Evolutionary conservation across 164 flowering plant genomes (phyloP), one percentile per base, ranked within the genome.

Genomic region (Malania oleifera): DNA sequence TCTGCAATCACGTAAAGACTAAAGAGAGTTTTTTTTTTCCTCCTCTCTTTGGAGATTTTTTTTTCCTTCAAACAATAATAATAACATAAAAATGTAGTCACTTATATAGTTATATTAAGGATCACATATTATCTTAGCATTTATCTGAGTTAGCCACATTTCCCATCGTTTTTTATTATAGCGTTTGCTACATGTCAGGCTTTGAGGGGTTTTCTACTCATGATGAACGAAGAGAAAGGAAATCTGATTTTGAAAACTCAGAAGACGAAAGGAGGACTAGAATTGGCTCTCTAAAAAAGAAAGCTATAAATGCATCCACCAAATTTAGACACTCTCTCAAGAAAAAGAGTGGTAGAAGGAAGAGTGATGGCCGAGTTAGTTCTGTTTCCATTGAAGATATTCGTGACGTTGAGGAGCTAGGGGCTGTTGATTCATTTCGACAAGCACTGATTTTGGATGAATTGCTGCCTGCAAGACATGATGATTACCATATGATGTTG

Each of bases 401-500:
- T 20, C 78, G 89, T 23, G 91, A 88, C 78, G 85, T 74, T 44
- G 90, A 82, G 72, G 96, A 91, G 74, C 78, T 83, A 15, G 71
- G 75, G 69, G 87, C 90, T 63, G 98, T 91, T 61, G 96, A 91
- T 74, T 73, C 80, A 28, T 91, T 88, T 79, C 78, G 98, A 24
- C 95, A 86, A 65, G 72, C 84, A 11, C 62, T 91, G 62, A 28
- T 91, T 14, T 67, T 82, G 75, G 98, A 91, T 35, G 96, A 88
- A 46, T 43, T 88, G 62, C 75, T 91, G 3, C 95, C 96, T 22
- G 70, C 77, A 44, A 78, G 63, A 56, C 82, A 77, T 61, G 96
- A 91, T 75, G 98, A 91, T 65, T 91, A 91, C 67, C 95, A 86
- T 69, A 82, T 84, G 90, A 81, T 88, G 90, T 67, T 91, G 62